phyloP scores from a whole-genome alignment of 495 filamentous ascomycete species.

The Neurospora sp. region DNA sequence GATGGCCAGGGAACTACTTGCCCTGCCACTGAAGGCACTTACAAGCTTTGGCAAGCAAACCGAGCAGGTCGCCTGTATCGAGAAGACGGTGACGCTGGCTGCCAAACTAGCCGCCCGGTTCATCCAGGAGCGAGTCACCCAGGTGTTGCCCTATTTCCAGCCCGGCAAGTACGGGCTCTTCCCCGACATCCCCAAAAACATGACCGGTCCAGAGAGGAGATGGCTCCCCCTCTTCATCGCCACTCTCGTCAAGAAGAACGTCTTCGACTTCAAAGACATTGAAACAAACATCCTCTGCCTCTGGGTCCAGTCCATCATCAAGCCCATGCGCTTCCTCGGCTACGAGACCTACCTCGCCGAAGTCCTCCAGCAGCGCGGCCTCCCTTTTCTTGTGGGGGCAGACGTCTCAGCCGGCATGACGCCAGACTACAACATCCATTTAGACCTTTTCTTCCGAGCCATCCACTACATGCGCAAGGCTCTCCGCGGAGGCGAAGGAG shows the following conservation, averaged over 20 bases:
- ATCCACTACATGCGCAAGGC: slow-evolving; percentile 34
- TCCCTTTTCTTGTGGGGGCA: slow-evolving; percentile 23
- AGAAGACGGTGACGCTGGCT: slow-evolving; percentile 28
- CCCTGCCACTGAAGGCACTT: slow-evolving; percentile 7
- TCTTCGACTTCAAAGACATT: slow-evolving; percentile 32
- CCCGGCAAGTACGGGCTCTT: slow-evolving; percentile 31
- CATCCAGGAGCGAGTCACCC: slow-evolving; percentile 27
- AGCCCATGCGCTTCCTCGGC: slow-evolving; percentile 24
- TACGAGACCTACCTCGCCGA: slow-evolving; percentile 35
- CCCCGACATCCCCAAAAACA: slow-evolving; percentile 19
- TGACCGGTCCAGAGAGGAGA: slow-evolving; percentile 17
- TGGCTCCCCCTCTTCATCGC: slow-evolving; percentile 33
- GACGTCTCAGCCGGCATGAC: slow-evolving; percentile 16
- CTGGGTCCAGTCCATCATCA: slow-evolving; percentile 30
- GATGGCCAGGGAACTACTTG: slow-evolving; percentile 27
- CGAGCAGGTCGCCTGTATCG: slow-evolving; percentile 24
- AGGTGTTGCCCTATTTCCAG: slow-evolving; percentile 29
- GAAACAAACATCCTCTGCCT: slow-evolving; percentile 25
- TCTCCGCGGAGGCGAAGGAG: slow-evolving; percentile 15
- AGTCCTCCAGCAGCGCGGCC: slow-evolving; percentile 22
- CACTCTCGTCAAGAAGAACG: slow-evolving; percentile 26
- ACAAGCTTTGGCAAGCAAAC: slow-evolving; percentile 8
- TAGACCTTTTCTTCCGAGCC: slow-evolving; percentile 26
- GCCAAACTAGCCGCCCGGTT: slow-evolving; percentile 32
- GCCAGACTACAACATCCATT: slow-evolving; percentile 32